Percentiles rank a stretch among this genome's conserved stretches.
These are phyloP conservation scores for Aphanoascus verrucosus DNA, from an alignment of 2,329 filamentous ascomycete genomes.

Conservation along the genomic window DNA sequence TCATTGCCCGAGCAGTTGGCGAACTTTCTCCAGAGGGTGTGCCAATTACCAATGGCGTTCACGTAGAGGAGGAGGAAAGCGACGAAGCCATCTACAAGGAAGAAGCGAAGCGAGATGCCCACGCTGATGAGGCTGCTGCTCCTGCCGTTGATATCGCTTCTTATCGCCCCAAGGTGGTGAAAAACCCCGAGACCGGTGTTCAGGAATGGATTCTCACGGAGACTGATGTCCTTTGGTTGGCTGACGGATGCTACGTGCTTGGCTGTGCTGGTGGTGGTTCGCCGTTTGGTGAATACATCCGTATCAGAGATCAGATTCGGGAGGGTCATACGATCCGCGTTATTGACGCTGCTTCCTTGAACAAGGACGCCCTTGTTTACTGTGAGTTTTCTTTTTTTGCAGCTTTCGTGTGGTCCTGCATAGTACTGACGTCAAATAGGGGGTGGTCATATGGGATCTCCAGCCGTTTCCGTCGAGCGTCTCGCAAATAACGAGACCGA, in stretches of 20 bases:
- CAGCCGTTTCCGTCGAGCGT: conserved; percentile 52
- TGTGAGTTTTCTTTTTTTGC: conserved; percentile 37
- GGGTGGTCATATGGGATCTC: conserved; percentile 50
- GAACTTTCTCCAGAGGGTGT: conserved; percentile 39
- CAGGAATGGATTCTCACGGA: conserved; percentile 36
- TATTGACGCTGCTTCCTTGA: conserved; percentile 34
- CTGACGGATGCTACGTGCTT: conserved; percentile 40
- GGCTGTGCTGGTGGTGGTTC: conserved; percentile 41
- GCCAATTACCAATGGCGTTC: conserved; percentile 16
- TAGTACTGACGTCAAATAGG: conserved; percentile 23
- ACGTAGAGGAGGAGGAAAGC: conserved; percentile 21
- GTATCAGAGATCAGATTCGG: conserved; percentile 32
- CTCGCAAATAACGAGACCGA: conserved; percentile 45
- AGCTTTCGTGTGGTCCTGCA: conserved; percentile 30
- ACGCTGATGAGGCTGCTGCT: conserved; percentile 11
- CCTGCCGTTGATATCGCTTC: conserved; percentile 21
- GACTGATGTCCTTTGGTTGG: conserved; percentile 38
- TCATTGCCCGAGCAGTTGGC: conserved; percentile 49
- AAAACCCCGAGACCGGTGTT: conserved; percentile 18
- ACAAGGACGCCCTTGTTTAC: conserved; percentile 37
- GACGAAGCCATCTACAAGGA: conserved; percentile 18
- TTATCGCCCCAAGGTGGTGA: conserved; percentile 35
- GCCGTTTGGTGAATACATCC: conserved; percentile 37
- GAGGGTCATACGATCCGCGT: conserved; percentile 34
- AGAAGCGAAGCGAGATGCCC: conserved; percentile 14